These are phyloP conservation scores for Cucurbita moschata DNA, from an alignment of 306 rosid species.

Conservation along the genomic window DNA sequence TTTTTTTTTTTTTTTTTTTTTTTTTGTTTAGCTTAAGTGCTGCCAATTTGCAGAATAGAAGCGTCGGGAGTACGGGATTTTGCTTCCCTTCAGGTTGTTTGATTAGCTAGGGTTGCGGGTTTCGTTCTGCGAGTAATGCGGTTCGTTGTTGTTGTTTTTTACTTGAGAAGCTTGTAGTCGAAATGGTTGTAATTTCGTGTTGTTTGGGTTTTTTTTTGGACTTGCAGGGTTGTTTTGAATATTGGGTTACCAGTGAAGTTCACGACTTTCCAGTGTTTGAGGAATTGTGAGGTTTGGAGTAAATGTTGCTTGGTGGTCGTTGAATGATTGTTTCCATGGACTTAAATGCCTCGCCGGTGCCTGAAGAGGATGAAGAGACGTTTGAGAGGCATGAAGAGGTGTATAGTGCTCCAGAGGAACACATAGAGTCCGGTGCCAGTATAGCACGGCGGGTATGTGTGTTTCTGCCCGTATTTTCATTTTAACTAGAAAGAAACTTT, in stretches of 20 bases:
- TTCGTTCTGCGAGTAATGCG: conserved; percentile 7
- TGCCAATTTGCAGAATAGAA: conserved; percentile 9
- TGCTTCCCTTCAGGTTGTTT: conserved; percentile 15
- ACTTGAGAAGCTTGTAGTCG: neutral
- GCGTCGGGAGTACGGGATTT: conserved; percentile 2
- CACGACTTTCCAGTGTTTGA: neutral
- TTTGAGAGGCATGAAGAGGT: conserved; percentile 49
- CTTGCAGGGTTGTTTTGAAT: neutral
- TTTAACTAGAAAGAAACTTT: neutral
- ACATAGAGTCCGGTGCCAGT: conserved; percentile 53
- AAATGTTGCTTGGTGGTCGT: conserved; percentile 41
- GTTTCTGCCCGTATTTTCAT: neutral
- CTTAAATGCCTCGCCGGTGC: conserved; percentile 92
- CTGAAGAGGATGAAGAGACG: conserved; percentile 84
- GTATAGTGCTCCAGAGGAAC: conserved; percentile 56
- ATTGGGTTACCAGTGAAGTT: neutral
- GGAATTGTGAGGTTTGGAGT: conserved; percentile 13
- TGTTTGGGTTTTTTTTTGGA: neutral
- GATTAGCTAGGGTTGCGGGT: conserved; percentile 9
- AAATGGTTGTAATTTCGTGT: neutral
- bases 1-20: neutral
- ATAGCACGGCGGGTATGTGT: conserved; percentile 78
- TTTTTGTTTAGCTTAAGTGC: neutral
- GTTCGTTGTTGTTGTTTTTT: neutral
- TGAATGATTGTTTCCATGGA: conserved; percentile 91